Evolutionary conservation across 257 asterid species (phyloP), one percentile per base, ranked within the genome.

Genomic region (Hygrophila difformis): DNA sequence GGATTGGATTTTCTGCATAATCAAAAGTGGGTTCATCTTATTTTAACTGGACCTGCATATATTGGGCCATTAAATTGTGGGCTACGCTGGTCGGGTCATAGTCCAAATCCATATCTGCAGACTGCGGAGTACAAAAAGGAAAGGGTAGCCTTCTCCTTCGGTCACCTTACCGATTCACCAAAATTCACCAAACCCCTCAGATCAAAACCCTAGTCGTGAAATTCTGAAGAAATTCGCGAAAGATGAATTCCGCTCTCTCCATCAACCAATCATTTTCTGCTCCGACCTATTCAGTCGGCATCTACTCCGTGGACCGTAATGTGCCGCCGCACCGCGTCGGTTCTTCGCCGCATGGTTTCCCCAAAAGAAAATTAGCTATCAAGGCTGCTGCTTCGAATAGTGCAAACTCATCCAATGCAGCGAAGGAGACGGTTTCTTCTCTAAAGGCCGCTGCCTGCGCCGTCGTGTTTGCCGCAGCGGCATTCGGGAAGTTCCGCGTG

Each of bases 391-490:
- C 62, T 24, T 44, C 65, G 18, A 20, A 40, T 47, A 47, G 53
- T 18, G 23, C 59, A 44, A 18, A 61, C 8, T 40, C 62, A n/a
- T 35, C 62, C 12, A 44, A 23, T 19, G 45, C 63, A 12, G 47
- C 50, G 6, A 65, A 18, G 17, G 52, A 59, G 13, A 11, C 67
- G 11, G 23, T 75, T 33, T 52, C 72, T 18, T 53, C 65, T n/a
- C 54, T 84, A 20, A 84, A 73, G 63, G 17, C 78, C 56, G 63
- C 89, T 39, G 61, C 76, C 50, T 20, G 60, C 72, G 73, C 86
- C 12, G 39, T 67, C 44, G 48, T 81, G 43, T 69, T 77, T 54
- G 66, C 82, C 12, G 89, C 84, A 15, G 78, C 74, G 1, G 71
- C 78, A 3, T 75, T 64, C 54, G 68, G 75, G 3, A 77, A 49